Percentiles rank a stretch among this genome's conserved stretches.
Evolutionary conservation across 2,329 filamentous ascomycete genomes (phyloP).

Genomic region (Aureobasidium lini): DNA sequence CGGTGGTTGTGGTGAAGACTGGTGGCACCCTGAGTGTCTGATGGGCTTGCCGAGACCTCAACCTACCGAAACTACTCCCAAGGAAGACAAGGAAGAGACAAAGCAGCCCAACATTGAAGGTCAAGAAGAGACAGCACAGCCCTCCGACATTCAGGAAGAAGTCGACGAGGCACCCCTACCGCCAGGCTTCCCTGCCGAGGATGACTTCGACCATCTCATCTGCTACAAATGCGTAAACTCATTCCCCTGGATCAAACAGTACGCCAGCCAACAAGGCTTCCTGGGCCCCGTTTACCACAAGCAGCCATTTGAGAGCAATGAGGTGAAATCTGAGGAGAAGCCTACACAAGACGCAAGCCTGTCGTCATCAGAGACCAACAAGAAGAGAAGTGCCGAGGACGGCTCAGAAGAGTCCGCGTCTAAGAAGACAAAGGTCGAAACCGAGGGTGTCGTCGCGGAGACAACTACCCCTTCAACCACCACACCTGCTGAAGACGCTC

Average conservation of each 20-base stretch:
- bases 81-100: constrained; percentile 15
- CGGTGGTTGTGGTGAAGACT: constrained; percentile 91
- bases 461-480: not conserved
- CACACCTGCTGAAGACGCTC: constrained; percentile 16
- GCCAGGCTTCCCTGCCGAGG: constrained; percentile 79
- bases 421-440: not conserved
- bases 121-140: constrained; percentile 34
- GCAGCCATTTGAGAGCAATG: not conserved
- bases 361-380: not conserved
- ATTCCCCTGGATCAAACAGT: constrained; percentile 84
- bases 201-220: constrained; percentile 81
- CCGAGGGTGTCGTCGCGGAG: not conserved
- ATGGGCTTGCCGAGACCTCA: constrained; percentile 68
- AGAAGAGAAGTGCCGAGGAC: constrained; percentile 13
- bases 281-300: constrained; percentile 55
- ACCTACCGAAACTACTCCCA: constrained; percentile 22
- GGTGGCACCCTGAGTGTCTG: constrained; percentile 93
- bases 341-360: not conserved
- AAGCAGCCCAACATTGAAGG: not conserved
- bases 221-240: constrained; percentile 91
- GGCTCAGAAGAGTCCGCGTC: not conserved
- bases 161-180: constrained; percentile 60
- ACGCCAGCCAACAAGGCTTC: constrained; percentile 74
- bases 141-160: constrained; percentile 31
- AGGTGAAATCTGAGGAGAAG: not conserved